These are phyloP conservation scores for Oryza nivara DNA, from an alignment of 176 grass and related monocot genomes.

Conservation along the genomic window DNA sequence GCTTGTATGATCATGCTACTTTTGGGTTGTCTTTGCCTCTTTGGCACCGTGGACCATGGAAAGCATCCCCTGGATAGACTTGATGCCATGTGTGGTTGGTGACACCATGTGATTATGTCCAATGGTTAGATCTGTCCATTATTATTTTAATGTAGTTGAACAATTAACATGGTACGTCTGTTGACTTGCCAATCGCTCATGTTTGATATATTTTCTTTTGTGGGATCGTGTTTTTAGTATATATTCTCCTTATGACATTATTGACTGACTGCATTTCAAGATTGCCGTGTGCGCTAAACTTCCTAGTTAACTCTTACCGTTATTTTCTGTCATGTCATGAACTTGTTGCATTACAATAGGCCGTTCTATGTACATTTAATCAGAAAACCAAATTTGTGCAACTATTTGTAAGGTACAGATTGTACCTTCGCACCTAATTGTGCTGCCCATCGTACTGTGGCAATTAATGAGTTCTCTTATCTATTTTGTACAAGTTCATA, in stretches of 20 bases:
- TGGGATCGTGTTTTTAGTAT: background rate
- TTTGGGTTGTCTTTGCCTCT: constrained; percentile 24
- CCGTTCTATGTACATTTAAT: background rate
- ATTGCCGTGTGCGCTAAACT: background rate
- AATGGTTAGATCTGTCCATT: constrained; percentile 21
- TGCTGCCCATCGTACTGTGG: constrained; percentile 7
- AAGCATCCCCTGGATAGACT: constrained; percentile 17
- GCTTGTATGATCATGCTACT: constrained; percentile 18
- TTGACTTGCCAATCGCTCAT: background rate
- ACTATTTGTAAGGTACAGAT: background rate
- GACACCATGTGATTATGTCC: constrained; percentile 41
- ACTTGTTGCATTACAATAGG: background rate
- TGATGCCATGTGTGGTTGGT: constrained; percentile 36
- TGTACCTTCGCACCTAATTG: background rate
- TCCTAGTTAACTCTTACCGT: background rate
- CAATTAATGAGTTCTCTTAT: constrained; percentile 31
- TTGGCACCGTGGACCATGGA: constrained; percentile 10
- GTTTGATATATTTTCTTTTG: background rate
- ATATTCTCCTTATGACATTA: background rate
- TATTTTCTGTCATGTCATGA: no score
- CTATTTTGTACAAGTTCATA: background rate
- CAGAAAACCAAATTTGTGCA: background rate
- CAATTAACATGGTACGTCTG: background rate
- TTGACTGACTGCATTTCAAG: background rate
- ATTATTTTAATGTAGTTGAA: constrained; percentile 18